phyloP scores from a whole-genome alignment of 2,329 filamentous ascomycete species.

The Immersiporthe knoxdaviesiana region DNA sequence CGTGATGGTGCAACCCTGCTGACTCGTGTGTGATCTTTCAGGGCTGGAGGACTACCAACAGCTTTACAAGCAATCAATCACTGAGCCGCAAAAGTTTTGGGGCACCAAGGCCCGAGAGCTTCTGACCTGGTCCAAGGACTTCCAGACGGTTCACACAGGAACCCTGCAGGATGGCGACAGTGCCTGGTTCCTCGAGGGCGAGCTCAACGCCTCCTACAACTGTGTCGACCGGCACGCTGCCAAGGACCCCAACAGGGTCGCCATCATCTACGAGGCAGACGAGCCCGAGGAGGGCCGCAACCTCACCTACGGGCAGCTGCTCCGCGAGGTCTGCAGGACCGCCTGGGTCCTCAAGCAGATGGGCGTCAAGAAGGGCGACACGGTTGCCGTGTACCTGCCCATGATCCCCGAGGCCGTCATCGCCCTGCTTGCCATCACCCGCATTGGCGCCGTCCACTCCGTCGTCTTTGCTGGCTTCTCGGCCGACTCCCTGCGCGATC shows the following conservation, averaged over 20 bases:
- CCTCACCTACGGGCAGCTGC: conserved; percentile 90
- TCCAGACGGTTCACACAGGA: conserved; percentile 84
- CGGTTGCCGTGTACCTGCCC: conserved; percentile 93
- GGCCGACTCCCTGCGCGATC: conserved; percentile 91
- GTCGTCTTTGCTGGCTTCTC: conserved; percentile 98
- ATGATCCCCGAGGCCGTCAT: conserved; percentile 98
- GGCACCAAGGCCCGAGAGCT: conserved; percentile 82
- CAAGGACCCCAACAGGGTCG: conserved; percentile 88
- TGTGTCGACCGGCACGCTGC: conserved; percentile 96
- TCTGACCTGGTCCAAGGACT: conserved; percentile 87
- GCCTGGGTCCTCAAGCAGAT: conserved; percentile 91
- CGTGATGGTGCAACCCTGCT: background rate
- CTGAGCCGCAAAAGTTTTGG: conserved; percentile 89
- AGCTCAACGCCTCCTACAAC: conserved; percentile 95
- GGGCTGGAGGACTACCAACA: conserved; percentile 69
- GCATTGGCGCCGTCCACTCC: conserved; percentile 95
- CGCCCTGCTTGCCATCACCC: conserved; percentile 85
- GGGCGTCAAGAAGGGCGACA: conserved; percentile 96
- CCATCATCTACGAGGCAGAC: conserved; percentile 98
- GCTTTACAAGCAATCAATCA: conserved; percentile 83
- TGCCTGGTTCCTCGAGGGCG: conserved; percentile 93
- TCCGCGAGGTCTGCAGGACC: conserved; percentile 86
- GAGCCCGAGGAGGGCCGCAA: conserved; percentile 84
- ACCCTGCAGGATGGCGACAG: conserved; percentile 78
- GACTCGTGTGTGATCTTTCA: conserved; percentile 37